Base-by-base conservation (phyloP, 305 asterid species). In the Fraxinus angustifolia region DNA sequence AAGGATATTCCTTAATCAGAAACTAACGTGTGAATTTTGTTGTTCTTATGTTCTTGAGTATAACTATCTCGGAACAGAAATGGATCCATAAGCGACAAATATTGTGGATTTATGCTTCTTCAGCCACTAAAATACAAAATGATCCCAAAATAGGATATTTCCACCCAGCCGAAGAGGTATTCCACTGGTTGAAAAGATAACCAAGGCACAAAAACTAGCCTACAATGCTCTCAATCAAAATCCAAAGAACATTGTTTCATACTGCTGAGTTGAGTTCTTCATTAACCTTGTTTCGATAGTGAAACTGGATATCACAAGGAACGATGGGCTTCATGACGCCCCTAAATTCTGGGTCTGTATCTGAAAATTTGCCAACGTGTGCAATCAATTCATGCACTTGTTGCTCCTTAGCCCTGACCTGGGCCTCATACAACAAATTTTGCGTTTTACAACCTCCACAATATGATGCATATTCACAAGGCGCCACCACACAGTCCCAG, bases 401-500 rank as follows among this genome's bases (percentile, higher is more conserved):
- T 53, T 87, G 90, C 88, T 96, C 97, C 90, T 94, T 96, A 2
- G 94, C 91, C 87, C 90, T 90, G 75, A 90, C 88, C 86, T 96
- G 99, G 79, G 97, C 94, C 81, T 89, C 94, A 81, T 96, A 96
- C 75, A 91, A 81, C 90, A 96, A 86, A 83, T 88, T 85, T 91
- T 96, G 99, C 16, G 97, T 94, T 82, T 91, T 96, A 82, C 99
- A 96, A 81, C 99, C 99, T 82, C 99, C 99, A 80, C 99, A 96
- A 80, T 92, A 88, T 28, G 91, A 85, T 30, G 99, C 92, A 89
- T 87, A 90, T 84, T 91, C 98, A 84, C 99, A 96, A 0, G 99
- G 99, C 21, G 98, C 99, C 82, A 89, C 97, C 79, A 94, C 97
- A 31, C 70, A 65, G 84, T 96, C 95, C 90, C 87, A 80, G 68